These are phyloP conservation scores for Iris pallida DNA, from an alignment of 116 monocot genomes.

Conservation along the genomic window DNA sequence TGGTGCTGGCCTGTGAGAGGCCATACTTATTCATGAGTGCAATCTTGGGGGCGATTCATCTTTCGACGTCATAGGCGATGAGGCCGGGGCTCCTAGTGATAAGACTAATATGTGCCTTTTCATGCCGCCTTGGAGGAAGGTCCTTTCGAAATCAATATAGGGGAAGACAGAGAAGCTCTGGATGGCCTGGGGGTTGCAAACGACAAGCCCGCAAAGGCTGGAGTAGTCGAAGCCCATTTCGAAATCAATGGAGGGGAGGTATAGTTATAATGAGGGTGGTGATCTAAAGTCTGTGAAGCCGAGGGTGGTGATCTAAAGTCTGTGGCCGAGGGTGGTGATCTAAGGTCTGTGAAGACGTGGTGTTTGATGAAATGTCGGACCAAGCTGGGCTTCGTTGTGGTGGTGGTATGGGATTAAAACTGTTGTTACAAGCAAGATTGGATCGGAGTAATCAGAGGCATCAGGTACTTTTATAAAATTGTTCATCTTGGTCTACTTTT, in stretches of 20 bases:
- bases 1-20: slow-evolving; percentile 1
- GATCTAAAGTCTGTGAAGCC: no score
- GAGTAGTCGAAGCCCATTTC: slow-evolving; percentile 5
- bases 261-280: not conserved
- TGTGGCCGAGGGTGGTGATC: no score
- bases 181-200: not conserved
- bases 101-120: not conserved
- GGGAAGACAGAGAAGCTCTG: not conserved
- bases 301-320: no score
- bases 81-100: not conserved
- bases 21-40: slow-evolving; percentile 14
- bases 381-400: not conserved
- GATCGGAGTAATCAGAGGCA: no score
- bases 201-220: not conserved
- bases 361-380: slow-evolving; percentile 2
- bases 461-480: no score
- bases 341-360: not conserved
- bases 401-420: not conserved
- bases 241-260: not conserved
- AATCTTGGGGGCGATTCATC: slow-evolving; percentile 10
- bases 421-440: no score
- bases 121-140: not conserved
- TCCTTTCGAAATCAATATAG: slow-evolving; percentile 10
- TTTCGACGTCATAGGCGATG: not conserved
- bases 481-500: no score